A percentile compares a stretch with the other conserved stretches of the same genome.
These are phyloP conservation scores for Fusarium anthophilum DNA, from an alignment of 2,329 filamentous ascomycete species.

Conservation along the genomic window DNA sequence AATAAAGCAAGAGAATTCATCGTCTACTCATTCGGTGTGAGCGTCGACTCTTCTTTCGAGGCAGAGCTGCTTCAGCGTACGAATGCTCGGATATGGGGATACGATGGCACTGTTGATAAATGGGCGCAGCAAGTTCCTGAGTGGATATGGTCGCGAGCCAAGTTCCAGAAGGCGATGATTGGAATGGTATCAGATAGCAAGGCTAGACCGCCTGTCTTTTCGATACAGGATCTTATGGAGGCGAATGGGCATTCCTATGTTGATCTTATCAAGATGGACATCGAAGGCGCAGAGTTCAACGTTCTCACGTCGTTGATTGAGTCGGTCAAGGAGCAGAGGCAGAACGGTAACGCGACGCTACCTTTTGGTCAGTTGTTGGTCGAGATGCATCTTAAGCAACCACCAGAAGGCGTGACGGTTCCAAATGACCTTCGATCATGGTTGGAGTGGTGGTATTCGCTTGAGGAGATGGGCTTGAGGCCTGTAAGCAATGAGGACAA, in stretches of 20 bases:
- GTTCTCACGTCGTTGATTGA: neutral
- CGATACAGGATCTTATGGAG: neutral
- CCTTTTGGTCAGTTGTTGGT: neutral
- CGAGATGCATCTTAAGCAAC: neutral
- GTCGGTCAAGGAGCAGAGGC: neutral
- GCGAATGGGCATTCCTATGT: neutral
- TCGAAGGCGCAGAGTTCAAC: neutral
- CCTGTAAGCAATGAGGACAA: neutral
- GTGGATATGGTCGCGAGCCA: neutral
- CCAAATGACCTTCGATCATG: neutral
- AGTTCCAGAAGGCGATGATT: neutral
- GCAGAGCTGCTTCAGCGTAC: neutral
- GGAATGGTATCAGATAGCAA: neutral
- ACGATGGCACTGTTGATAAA: neutral
- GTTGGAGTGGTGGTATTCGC: neutral
- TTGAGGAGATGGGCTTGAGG: neutral
- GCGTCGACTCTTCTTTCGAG: neutral
- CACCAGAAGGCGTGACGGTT: neutral
- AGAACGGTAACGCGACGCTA: neutral
- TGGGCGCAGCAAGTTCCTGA: neutral
- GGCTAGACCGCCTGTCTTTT: neutral
- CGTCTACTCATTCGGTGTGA: neutral
- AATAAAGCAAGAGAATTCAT: neutral
- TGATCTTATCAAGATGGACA: constrained; percentile 1
- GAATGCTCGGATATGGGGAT: constrained; percentile 3